A percentile compares a stretch with the other conserved stretches of the same genome.
Evolutionary conservation across 1,284 basidiomycete genomes (phyloP).

Genomic region (Malassezia yamatoensis): DNA sequence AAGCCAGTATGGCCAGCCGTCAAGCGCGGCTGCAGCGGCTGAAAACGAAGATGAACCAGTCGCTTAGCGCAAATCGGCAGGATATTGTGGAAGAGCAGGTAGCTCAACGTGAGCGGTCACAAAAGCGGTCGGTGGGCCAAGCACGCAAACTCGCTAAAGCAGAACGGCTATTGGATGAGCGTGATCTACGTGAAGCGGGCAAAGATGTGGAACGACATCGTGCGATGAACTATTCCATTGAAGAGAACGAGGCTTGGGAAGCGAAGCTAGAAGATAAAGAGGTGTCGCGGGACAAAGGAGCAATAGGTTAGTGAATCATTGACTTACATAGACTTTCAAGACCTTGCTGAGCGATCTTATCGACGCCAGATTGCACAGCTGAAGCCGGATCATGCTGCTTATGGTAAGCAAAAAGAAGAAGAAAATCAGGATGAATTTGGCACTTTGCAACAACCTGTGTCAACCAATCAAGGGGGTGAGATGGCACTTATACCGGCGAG

Average conservation of each 20-base stretch:
- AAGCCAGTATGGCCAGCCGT: not conserved
- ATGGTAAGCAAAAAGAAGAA: constrained; percentile 75
- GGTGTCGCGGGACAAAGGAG: constrained; percentile 67
- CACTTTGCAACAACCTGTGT: not conserved
- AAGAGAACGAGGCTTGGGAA: constrained; percentile 90
- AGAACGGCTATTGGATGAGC: constrained; percentile 72
- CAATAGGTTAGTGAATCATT: constrained; percentile 56
- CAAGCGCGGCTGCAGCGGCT: constrained; percentile 5
- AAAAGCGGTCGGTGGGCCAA: constrained; percentile 3
- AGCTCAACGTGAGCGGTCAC: constrained; percentile 19
- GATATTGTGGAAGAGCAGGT: constrained; percentile 29
- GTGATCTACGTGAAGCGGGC: constrained; percentile 75
- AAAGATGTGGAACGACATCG: constrained; percentile 63
- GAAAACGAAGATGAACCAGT: constrained; percentile 16
- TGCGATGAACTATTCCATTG: constrained; percentile 87
- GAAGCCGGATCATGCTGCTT: constrained; percentile 72
- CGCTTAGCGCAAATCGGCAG: constrained; percentile 31
- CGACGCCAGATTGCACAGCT: constrained; percentile 77
- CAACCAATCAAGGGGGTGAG: no score
- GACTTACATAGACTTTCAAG: constrained; percentile 62
- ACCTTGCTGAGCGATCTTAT: constrained; percentile 76
- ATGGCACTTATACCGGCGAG: not conserved
- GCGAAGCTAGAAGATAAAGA: constrained; percentile 67
- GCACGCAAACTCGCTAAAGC: constrained; percentile 54
- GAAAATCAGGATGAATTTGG: not conserved